phyloP scores from a whole-genome alignment of 2,329 filamentous ascomycete species.

The Colletotrichum agaves region DNA sequence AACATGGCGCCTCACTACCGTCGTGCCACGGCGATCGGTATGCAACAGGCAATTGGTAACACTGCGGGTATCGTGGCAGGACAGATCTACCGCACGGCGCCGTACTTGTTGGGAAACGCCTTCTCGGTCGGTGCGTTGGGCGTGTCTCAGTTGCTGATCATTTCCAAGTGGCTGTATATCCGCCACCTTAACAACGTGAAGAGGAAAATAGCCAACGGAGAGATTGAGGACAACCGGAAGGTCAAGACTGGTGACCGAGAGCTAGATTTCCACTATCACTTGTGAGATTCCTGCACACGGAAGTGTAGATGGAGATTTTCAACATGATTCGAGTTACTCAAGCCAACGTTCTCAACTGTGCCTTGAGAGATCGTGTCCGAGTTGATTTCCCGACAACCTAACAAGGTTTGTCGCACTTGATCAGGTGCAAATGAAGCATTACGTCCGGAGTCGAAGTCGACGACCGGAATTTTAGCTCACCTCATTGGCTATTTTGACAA shows the following conservation, averaged over 20 bases:
- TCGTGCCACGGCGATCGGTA: conserved; percentile 57
- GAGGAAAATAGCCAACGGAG: conserved; percentile 48
- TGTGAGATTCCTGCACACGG: conserved; percentile 34
- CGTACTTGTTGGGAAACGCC: conserved; percentile 46
- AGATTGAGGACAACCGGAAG: conserved; percentile 55
- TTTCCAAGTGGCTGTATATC: conserved; percentile 55
- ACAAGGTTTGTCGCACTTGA: too few species aligned
- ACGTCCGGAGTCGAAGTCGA: too few species aligned
- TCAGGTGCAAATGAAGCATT: too few species aligned
- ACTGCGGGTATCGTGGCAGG: conserved; percentile 56
- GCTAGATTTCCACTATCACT: conserved; percentile 59
- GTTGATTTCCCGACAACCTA: too few species aligned
- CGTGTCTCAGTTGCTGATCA: conserved; percentile 50
- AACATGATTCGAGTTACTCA: too few species aligned
- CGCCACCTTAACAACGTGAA: conserved; percentile 54
- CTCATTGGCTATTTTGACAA: too few species aligned
- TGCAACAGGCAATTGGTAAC: conserved; percentile 50
- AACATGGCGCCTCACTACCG: conserved; percentile 58
- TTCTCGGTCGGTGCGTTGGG: conserved; percentile 43
- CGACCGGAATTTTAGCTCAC: too few species aligned
- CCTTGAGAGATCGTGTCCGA: too few species aligned
- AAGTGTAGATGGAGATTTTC: too few species aligned
- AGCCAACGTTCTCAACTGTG: too few species aligned
- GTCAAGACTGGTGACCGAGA: conserved; percentile 58
- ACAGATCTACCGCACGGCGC: conserved; percentile 49